Base-by-base conservation (phyloP, 2,329 filamentous ascomycete genomes). In the Pseudocercospora crystallina region DNA sequence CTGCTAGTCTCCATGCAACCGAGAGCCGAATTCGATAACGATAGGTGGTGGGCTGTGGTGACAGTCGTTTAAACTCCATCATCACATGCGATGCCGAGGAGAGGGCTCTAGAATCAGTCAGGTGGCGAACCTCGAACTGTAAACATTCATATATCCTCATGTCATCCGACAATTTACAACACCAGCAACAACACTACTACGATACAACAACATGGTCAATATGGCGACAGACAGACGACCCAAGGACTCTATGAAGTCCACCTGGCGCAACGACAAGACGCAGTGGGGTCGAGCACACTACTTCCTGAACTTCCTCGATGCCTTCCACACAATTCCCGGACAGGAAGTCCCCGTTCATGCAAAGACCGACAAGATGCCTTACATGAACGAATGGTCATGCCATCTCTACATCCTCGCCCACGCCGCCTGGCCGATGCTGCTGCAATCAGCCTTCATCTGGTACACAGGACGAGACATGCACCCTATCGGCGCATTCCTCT, bases 371-470 rank as follows among this genome's bases (percentile, higher is more conserved):
- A 71, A 71, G 33, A 56, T 75, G 8, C 73, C 73, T 7, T 66
- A 70, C 46, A 47, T 73, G 15, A 60, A 68, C 0, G 62, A 72
- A 31, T 66, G 58, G 58, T 63, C 64, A 7, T 55, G 65, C 20
- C 69, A 74, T 47, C 45, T 64, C 12, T 76, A 70, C 69, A 68
- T 76, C 2, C 34, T 75, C 5, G 51, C 64, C 1, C 68, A 75
- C 49, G 59, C 72, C 11, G 53, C 62, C 4, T 59, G 71, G 5
- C 71, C 73, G 0, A 58, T 76, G 12, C 45, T 59, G 12, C 46
- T 74, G 2, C 73, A 76, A 36, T 68, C 74, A 39, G 51, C 61
- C 20, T 72, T 65, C 36, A 56, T 63, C 8, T 57, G 48, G n/a
- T 61, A 59, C 35, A 69, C 65, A 1, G 65, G 69, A 2, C 57